Percentiles rank a stretch among this genome's conserved stretches.
Conservation (phyloP, 2,329 filamentous ascomycete species). For the Cladophialophora psammophila region DNA sequence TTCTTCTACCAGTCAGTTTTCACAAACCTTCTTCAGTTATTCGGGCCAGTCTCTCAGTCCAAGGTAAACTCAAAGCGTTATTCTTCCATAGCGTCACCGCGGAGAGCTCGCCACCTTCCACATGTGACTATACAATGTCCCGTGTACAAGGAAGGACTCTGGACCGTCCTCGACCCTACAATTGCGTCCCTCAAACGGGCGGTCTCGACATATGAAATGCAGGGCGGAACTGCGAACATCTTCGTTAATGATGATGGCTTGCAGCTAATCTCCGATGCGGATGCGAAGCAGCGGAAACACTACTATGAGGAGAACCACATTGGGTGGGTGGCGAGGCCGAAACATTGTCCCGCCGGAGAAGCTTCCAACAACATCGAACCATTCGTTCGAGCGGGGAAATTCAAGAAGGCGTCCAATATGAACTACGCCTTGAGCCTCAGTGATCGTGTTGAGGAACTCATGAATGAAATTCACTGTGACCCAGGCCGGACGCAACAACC, state of each 20-base stretch:
- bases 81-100: conserved; percentile 46
- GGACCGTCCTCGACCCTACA: conserved; percentile 66
- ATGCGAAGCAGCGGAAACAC: conserved; percentile 53
- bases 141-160: conserved; percentile 84
- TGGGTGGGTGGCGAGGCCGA: conserved; percentile 59
- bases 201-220: conserved; percentile 66
- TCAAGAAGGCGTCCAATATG: conserved; percentile 80
- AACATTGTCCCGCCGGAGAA: conserved; percentile 57
- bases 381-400: conserved; percentile 63
- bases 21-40: conserved; percentile 51
- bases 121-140: conserved; percentile 80
- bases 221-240: conserved; percentile 50
- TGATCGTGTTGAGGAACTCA: conserved; percentile 67
- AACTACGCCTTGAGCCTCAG: conserved; percentile 72
- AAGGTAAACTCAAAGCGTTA: conserved; percentile 55
- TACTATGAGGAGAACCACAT: conserved; percentile 61
- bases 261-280: conserved; percentile 50
- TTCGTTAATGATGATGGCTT: conserved; percentile 52
- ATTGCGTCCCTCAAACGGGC: conserved; percentile 64
- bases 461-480: conserved; percentile 44
- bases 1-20: conserved; percentile 58
- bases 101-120: conserved; percentile 44
- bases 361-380: conserved; percentile 27
- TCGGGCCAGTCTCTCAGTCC: conserved; percentile 54
- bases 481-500: conserved; percentile 45